Evolutionary conservation across 176 grass and related monocot species (phyloP), one percentile per base, ranked within the genome.

Genomic region (Raddia guianensis): DNA sequence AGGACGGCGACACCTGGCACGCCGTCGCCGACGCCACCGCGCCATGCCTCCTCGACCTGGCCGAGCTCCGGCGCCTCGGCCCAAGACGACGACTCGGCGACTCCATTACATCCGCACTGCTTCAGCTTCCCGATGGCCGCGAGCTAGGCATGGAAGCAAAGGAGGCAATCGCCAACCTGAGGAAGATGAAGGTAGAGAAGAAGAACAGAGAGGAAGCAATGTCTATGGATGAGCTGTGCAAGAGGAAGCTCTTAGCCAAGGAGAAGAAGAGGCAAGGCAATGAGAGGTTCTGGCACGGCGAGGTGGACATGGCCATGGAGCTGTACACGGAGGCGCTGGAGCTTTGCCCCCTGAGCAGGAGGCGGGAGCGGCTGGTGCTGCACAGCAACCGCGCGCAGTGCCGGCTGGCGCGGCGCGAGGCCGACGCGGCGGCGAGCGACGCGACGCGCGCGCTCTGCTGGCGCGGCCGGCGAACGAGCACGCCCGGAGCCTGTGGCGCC

Each of bases 321-420:
- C 40, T 83, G 6, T 99, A 91, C 58, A 86, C 88, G 4, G 84
- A 95, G 75, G 92, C 96, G 16, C 35, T 99, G 50, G 88, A 82
- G 11, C 70, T 90, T 42, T 95, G 90, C 60, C 93, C 96, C 0
- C n/a, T 93, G 11, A 82, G 49, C 27, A 63, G 71, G 11, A 88
- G 93, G 53, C 81, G 80, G 43, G 88, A 93, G 8, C 82, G 93
- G 0, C 71, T 95, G 46, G 90, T 93, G 50, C 72, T 99, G 32
- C 77, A 95, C 75, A 95, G 96, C 92, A 99, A 95, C 87, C 90
- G 84, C 8, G 86, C 96, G 9, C 93, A 99, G 68, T 95, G 93
- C 80, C 3, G 69, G 49, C 67, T 99, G 8, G 51, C 85, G 67
- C 60, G 90, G 43, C 63, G 69, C 0, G 82, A 99, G 5, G 77